Evolutionary conservation across 306 rosid species (phyloP).

Genomic region (Rosa rugosa): DNA sequence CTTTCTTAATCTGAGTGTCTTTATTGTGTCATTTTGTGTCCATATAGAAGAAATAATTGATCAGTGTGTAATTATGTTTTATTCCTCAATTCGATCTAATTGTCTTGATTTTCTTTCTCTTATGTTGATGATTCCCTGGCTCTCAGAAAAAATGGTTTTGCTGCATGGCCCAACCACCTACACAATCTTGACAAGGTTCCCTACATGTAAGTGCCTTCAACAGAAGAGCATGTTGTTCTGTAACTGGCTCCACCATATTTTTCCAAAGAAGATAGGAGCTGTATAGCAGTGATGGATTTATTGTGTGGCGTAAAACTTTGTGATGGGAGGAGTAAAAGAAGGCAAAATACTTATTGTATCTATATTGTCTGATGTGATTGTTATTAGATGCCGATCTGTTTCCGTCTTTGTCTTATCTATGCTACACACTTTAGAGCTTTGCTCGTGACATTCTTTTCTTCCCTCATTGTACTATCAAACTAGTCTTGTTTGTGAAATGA

Average conservation of each 20-base stretch:
- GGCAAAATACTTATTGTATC: slow-evolving; percentile 55
- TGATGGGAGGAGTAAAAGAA: slow-evolving; percentile 62
- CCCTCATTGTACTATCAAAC: slow-evolving; percentile 25
- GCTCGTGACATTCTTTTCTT: slow-evolving; percentile 24
- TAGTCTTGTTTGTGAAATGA: slow-evolving; percentile 18
- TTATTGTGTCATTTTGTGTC: background rate
- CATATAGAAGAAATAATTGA: no score
- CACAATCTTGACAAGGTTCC: slow-evolving; percentile 55
- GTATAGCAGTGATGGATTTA: slow-evolving; percentile 54
- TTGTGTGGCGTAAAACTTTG: slow-evolving; percentile 61
- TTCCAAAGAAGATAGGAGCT: slow-evolving; percentile 55
- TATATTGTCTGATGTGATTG: slow-evolving; percentile 64
- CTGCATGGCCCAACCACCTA: slow-evolving; percentile 79
- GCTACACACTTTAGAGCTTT: slow-evolving; percentile 22
- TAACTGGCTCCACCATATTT: slow-evolving; percentile 58
- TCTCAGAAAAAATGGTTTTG: slow-evolving; percentile 98
- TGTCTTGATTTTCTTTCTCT: slow-evolving; percentile 8
- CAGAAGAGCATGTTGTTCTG: slow-evolving; percentile 52
- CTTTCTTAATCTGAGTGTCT: background rate
- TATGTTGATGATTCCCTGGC: slow-evolving; percentile 30
- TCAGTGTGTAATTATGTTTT: background rate
- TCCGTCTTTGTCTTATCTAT: slow-evolving; percentile 23
- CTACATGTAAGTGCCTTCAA: slow-evolving; percentile 40
- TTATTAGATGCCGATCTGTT: slow-evolving; percentile 44
- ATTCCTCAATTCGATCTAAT: background rate